Base-by-base conservation (phyloP, 768 basidiomycete species). In the Podaxis mareebaensis region DNA sequence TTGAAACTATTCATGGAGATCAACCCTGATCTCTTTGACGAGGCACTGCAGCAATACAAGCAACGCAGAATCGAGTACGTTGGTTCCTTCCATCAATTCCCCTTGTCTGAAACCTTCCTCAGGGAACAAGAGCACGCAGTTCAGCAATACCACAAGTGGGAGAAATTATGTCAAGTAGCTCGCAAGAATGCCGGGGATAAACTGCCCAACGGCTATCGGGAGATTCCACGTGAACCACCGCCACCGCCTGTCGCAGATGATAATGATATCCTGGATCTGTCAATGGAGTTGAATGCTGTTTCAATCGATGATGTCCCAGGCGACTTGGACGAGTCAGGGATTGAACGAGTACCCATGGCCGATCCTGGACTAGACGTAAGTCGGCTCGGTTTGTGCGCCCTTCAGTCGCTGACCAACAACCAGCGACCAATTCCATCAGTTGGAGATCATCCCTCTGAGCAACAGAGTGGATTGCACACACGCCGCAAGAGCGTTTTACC, bases 1-100 rank as follows among this genome's bases (percentile, higher is more conserved):
- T 80, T 99, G 73, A 99, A 96, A 75, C 75, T 99, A 63, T 96
- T 98, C 79, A 99, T 99, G 96, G 97, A 99, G 76, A 94, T 99
- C 73, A 99, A 98, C 72, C 92, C 95, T 0, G 93, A 96, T 72
- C 78, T 98, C 24, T 99, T 99, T 68, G 96, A 98, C 69, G 92
- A 92, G 67, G 87, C 91, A 58, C 88, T 98, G 83, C 91, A 91
- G 52, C 92, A 95, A 66, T 99, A 96, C 77, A 96, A 92, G 77
- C 90, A 92, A 72, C 85, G 87, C 61, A 91, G 89, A 76, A 80
- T 90, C 52, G 87, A 90, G 96, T 97, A 68, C 62, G 95, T 85
- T 33, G 42, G 24, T 13, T 39, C 24, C 55, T 42, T 13, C 60
- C 61, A 15, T 52, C 56, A 39, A 33, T 53, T 33, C 12, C 46